Base-by-base conservation (phyloP, 306 rosid genomes). In the Quercus robur region DNA sequence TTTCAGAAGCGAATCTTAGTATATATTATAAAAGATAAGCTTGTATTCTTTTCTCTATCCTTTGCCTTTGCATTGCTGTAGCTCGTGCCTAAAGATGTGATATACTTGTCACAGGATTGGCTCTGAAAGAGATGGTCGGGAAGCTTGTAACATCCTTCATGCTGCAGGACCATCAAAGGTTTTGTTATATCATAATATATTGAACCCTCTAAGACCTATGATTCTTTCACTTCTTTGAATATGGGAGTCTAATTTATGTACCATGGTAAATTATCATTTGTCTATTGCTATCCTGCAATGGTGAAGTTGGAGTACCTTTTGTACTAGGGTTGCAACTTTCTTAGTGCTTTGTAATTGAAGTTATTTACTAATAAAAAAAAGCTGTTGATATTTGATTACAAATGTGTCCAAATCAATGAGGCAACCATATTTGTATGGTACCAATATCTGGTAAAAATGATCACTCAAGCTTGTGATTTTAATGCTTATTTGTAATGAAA, bases 101-200 rank as follows among this genome's bases (percentile, higher is more conserved):
- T 28, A 54, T 73, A 35, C 64, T 33, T 88, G 67, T 87, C 15
- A 51, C 91, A 93, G 97, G 82, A 91, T 93, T 78, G 88, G 75
- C 70, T 85, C 94, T 46, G 97, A 93, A 85, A 82, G n/a, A 30
- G 97, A 91, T 88, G 97, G 97, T 17, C 85, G 88, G 67, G 78
- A 88, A 76, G 97, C 97, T 81, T 93, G 97, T 81, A 93, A 86
- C 84, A 80, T 81, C 78, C 91, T 93, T 85, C 97, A 93, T 77
- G 89, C 88, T 52, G 91, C 89, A 21, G 97, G 97, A 80, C 97
- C 97, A 38, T 80, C 94, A 73, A 89, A 84, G 97, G 97, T 93
- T 81, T 81, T 62, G 33, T 71, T 81, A 54, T 75, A 33, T 69
- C 56, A 71, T 19, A 19, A 68, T 31, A 56, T 41, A 77, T n/a